Evolutionary conservation across 139 green algal genomes (phyloP), one percentile per base, ranked within the genome.

Genomic region (Closterium sp.): DNA sequence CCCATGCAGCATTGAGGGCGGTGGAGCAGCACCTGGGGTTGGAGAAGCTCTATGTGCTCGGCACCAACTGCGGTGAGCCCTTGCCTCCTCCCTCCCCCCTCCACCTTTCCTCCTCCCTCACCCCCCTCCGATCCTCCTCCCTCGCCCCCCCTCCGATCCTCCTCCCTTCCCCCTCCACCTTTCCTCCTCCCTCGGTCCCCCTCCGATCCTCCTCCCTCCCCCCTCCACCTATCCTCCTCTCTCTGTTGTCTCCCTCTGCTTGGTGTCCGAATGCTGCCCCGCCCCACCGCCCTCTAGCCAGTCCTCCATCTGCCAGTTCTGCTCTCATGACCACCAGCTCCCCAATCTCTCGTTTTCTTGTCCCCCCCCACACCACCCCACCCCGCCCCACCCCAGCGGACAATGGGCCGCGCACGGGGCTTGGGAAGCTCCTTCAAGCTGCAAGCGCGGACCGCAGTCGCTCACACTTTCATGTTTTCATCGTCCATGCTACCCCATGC

Each of bases 21-120:
- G 94, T 99, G 0, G 97, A 99, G 95, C 91, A 96, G 34, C 94
- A 99, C 93, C 94, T 99, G 66, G 90, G 91, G 0, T 94, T 99
- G 31, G 97, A 98, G 28, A 96, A 98, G 94, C 95, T 99, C 36
- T 99, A 99, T 91, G 97, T 99, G 34, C 35, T 99, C 92, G 98
- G 94, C 23, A 95, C 94, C 34, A 95, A 96, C 84, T 96, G 94
- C 86, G 92, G 90, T 85, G 89, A 92, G 88, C 38, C 55, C 55
- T 76, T 76, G 23, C 16, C 55, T 76, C 43, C 43, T 16, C 43
- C 25, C 25, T 28, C 55, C 55, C 38, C 38, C 38, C 7, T 66
- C 38, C 8, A 66, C 38, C 7, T 10, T 66, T 66, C 8, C 21
- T 76, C 55, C 16, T 76, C 55, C 55, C 55, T 28, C 16, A n/a